Evolutionary conservation across 2,329 filamentous ascomycete species (phyloP).

Genomic region (Coniochaeta pulveracea): DNA sequence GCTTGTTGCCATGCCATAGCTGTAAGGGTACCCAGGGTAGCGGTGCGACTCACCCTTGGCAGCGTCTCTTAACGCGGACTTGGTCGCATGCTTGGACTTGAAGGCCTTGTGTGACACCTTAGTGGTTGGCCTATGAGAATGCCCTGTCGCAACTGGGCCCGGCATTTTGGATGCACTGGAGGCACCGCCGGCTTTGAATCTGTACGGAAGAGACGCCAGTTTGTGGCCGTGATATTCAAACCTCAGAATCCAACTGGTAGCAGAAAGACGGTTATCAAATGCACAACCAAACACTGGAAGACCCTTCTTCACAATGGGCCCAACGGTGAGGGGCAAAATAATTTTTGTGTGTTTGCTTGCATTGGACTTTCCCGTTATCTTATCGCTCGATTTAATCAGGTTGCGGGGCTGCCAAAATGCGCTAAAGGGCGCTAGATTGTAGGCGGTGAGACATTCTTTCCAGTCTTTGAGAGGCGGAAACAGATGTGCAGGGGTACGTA

Average conservation of each 20-base stretch:
- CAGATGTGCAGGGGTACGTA: too few relatives aligned
- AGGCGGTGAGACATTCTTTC: neutral
- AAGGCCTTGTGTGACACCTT: constrained; percentile 82
- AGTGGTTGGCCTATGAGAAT: constrained; percentile 88
- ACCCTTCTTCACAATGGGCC: neutral
- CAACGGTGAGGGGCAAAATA: constrained; percentile 3
- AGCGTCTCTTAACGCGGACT: constrained; percentile 73
- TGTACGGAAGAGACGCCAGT: constrained; percentile 64
- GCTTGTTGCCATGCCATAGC: neutral
- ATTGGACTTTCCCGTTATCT: constrained; percentile 10
- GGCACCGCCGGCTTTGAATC: constrained; percentile 74
- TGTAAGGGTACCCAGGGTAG: constrained; percentile 1
- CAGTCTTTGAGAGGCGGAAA: neutral
- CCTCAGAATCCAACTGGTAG: too few relatives aligned
- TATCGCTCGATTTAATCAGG: constrained; percentile 8
- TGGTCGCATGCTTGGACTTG: constrained; percentile 85
- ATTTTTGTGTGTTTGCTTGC: constrained; percentile 2
- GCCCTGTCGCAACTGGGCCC: constrained; percentile 47
- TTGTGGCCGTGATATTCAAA: constrained; percentile 24
- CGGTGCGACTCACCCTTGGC: constrained; percentile 55
- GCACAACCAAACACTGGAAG: too few relatives aligned
- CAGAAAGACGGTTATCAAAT: too few relatives aligned
- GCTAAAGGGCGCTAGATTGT: too few relatives aligned
- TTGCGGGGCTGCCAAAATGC: constrained; percentile 8
- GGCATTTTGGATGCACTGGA: constrained; percentile 72